phyloP scores from a whole-genome alignment of 164 flowering plant species.

The Magnolia kwangsiensis region DNA sequence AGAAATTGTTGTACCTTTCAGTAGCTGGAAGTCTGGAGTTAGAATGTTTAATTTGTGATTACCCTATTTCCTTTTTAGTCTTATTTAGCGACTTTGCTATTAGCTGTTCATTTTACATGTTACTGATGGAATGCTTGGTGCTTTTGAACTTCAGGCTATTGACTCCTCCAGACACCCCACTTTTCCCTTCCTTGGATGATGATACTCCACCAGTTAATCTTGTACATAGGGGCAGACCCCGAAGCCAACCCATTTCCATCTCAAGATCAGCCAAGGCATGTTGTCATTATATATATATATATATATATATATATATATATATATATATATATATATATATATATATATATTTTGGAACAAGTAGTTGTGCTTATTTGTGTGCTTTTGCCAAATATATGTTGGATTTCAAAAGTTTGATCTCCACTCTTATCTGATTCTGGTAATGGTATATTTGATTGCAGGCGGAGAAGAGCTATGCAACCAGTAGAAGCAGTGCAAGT shows the following conservation, averaged over 20 bases:
- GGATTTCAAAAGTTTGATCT: background rate
- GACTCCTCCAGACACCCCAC: conserved; percentile 99
- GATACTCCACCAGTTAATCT: conserved; percentile 47
- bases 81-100: no score
- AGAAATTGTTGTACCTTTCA: background rate
- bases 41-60: background rate
- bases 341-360: background rate
- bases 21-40: background rate
- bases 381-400: background rate
- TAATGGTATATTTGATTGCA: conserved; percentile 20
- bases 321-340: background rate
- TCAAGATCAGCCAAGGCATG: conserved; percentile 82
- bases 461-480: conserved; percentile 73
- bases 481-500: conserved; percentile 83
- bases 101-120: background rate
- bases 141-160: conserved; percentile 58
- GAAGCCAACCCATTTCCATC: conserved; percentile 74
- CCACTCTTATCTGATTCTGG: background rate
- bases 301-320: no score
- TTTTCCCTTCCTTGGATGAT: conserved; percentile 81
- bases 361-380: background rate
- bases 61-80: no score
- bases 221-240: conserved; percentile 69
- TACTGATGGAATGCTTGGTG: conserved; percentile 9
- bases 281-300: background rate